Evolutionary conservation across 2,329 filamentous ascomycete genomes (phyloP), one percentile per base, ranked within the genome.

Genomic region (Aspergillus unguis): DNA sequence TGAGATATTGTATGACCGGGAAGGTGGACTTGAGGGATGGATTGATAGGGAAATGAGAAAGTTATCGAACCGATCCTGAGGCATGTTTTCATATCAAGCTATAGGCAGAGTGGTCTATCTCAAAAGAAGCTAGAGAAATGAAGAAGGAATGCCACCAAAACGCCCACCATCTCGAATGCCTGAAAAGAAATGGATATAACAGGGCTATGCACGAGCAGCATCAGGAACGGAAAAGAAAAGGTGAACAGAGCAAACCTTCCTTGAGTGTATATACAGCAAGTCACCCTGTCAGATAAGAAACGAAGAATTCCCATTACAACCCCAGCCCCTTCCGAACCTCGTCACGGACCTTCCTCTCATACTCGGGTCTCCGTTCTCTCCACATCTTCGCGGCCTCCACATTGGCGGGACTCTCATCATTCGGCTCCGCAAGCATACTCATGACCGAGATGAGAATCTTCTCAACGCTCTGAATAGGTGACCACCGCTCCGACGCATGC

Each of bases 361-460:
- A 99, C 69, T 95, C 89, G 23, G 76, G 67, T 59, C 91, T 82
- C 57, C 86, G 80, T 65, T 96, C 92, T 57, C 92, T 82, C 92
- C 92, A 97, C 87, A 96, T 90, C 77, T 94, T 90, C 53, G 92
- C 92, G 1, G 92, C 92, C 76, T 97, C 92, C 38, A 97, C 88
- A 68, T 97, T 97, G 53, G 92, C 92, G 0, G 92, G 92, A 59
- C 88, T 94, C 80, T 97, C 92, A 68, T 97, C 92, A 72, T 97
- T 97, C 55, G 92, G 92, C 75, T 96, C 92, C 1, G 92, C 92
- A 42, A 97, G 83, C 92, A 97, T 97, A 74, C 90, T 96, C 87
- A 97, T 97, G 55, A 97, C 92, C 44, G 86, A 91, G 53, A 97
- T 91, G 62, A 97, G 79, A 62, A 97, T 97, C 79, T 96, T 97